Percentiles rank a stretch among this genome's conserved stretches.
Conservation (phyloP, 176 grass and related monocot species). For the Neostapfia colusana region DNA sequence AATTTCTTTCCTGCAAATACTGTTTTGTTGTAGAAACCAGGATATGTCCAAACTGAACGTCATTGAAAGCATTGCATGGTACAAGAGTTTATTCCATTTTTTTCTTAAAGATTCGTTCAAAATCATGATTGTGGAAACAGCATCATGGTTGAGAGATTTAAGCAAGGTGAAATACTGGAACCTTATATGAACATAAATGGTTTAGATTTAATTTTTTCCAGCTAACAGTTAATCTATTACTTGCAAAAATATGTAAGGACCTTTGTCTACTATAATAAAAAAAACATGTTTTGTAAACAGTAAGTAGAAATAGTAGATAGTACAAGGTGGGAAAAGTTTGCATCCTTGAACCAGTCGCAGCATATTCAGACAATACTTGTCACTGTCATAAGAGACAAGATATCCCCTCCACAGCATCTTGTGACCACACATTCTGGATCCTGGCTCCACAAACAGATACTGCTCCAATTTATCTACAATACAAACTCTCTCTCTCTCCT, state of each 20-base stretch:
- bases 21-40: neutral
- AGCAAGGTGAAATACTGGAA: conserved; percentile 31
- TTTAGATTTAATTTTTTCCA: conserved; percentile 16
- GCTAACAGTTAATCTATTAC: neutral
- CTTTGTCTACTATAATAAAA: neutral
- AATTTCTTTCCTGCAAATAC: conserved; percentile 18
- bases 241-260: neutral
- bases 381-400: conserved; percentile 35
- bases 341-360: conserved; percentile 26
- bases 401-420: conserved; percentile 31
- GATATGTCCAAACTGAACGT: neutral
- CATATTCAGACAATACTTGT: conserved; percentile 37
- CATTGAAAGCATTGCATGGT: conserved; percentile 9
- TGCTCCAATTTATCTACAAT: conserved; percentile 12
- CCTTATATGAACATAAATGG: neutral
- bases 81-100: conserved; percentile 6
- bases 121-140: neutral
- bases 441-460: conserved; percentile 34
- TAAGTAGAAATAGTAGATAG: neutral
- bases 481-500: neutral
- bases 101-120: conserved; percentile 13
- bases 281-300: conserved; percentile 5
- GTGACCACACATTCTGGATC: conserved; percentile 56
- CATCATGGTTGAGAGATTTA: conserved; percentile 17
- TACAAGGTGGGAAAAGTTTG: conserved; percentile 5